phyloP scores from a whole-genome alignment of 345 rosid genomes.

The Abelmoschus esculentus region DNA sequence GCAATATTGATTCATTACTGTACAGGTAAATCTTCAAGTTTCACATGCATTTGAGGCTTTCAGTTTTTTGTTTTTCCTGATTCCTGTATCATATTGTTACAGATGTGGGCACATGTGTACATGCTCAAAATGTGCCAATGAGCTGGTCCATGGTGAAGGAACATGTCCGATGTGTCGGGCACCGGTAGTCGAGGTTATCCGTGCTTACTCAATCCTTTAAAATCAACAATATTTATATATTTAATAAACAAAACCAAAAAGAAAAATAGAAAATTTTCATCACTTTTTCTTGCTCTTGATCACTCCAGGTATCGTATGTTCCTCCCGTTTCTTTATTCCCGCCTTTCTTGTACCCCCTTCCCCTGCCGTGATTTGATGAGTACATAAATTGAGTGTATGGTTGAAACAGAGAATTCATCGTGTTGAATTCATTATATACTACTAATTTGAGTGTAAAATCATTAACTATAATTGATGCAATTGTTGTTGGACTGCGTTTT shows the following conservation, averaged over 20 bases:
- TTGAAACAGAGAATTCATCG: slow-evolving; percentile 3
- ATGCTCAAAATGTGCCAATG: slow-evolving; percentile 77
- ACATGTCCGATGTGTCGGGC: slow-evolving; percentile 98
- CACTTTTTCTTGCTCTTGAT: not conserved
- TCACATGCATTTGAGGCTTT: not conserved
- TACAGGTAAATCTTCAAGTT: slow-evolving; percentile 46
- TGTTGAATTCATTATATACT: slow-evolving; percentile 1
- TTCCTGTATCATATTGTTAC: slow-evolving; percentile 12
- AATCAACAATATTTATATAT: not conserved
- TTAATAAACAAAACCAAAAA: not conserved
- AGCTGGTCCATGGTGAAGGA: slow-evolving; percentile 57
- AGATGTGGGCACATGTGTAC: slow-evolving; percentile 99
- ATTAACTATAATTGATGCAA: not conserved
- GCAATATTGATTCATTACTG: slow-evolving; percentile 67
- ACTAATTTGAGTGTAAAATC: not conserved
- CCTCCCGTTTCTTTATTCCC: too few relatives aligned
- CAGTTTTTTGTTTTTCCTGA: not conserved
- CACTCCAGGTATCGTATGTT: not conserved
- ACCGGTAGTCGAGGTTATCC: slow-evolving; percentile 82
- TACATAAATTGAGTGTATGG: slow-evolving; percentile 9
- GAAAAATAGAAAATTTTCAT: not conserved
- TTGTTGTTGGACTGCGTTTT: not conserved
- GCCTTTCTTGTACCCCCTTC: not conserved
- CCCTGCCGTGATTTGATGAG: not conserved
- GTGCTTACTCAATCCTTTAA: slow-evolving; percentile 64